phyloP scores from a whole-genome alignment of 768 basidiomycete species.

The Boletus sp. region DNA sequence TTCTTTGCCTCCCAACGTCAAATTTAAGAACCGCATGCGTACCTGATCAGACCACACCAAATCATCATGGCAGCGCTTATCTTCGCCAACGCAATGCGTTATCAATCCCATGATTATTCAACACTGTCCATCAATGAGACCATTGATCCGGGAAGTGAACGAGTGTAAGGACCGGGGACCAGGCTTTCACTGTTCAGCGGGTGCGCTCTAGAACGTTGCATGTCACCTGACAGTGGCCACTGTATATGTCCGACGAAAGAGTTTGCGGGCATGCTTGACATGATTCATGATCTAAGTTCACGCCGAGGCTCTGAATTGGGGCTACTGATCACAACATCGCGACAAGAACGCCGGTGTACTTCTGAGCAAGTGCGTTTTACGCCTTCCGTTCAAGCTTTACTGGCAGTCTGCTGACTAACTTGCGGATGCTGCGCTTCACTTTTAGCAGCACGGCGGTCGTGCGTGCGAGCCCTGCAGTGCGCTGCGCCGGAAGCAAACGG shows the following conservation, averaged over 20 bases:
- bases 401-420: neutral
- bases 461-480: neutral
- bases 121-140: neutral
- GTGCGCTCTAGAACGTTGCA: too few species aligned
- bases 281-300: slow-evolving; percentile 2
- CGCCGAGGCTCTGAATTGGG: neutral
- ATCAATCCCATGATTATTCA: neutral
- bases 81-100: neutral
- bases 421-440: neutral
- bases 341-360: too few species aligned
- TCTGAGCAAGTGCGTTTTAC: neutral
- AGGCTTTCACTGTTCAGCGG: neutral
- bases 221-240: too few species aligned
- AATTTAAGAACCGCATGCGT: neutral
- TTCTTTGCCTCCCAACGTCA: neutral
- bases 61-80: neutral
- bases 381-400: too few species aligned
- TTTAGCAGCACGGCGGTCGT: neutral
- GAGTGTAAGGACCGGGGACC: neutral
- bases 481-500: neutral
- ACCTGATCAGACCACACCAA: neutral
- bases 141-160: neutral
- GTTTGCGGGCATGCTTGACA: too few species aligned
- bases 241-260: too few species aligned
- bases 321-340: neutral